Conservation (phyloP, 768 basidiomycete species). For the Rhodosporidiobolus sp. region DNA sequence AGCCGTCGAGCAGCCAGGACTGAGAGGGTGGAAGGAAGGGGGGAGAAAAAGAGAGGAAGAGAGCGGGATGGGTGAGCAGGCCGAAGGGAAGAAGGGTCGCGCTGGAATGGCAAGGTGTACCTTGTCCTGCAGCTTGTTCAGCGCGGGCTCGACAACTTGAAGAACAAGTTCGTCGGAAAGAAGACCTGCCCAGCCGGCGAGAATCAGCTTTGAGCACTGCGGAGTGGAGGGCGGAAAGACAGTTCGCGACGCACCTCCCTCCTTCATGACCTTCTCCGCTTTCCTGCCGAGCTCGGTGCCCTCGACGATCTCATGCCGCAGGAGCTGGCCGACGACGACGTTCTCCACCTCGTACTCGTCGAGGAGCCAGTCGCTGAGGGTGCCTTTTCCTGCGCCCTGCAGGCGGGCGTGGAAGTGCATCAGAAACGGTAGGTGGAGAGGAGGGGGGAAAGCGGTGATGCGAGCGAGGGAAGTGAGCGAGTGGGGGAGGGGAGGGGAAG, state of each 20-base stretch:
- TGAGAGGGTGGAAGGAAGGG: conserved; percentile 45
- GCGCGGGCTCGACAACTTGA: conserved; percentile 67
- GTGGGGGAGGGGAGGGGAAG: neutral
- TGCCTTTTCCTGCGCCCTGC: conserved; percentile 61
- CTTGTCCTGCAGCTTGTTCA: conserved; percentile 56
- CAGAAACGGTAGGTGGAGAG: no score
- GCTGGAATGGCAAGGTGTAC: no score
- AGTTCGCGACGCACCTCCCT: conserved; percentile 56
- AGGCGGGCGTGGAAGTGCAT: no score
- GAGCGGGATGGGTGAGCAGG: conserved; percentile 24
- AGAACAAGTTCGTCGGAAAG: conserved; percentile 77
- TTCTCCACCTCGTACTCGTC: conserved; percentile 74
- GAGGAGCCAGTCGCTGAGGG: conserved; percentile 68
- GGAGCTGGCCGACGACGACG: conserved; percentile 77
- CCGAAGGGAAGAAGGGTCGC: neutral
- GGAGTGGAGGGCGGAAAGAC: neutral
- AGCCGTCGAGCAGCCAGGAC: conserved; percentile 92
- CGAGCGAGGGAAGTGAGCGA: neutral
- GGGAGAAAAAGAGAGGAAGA: neutral
- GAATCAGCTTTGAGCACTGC: neutral
- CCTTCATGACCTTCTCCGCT: conserved; percentile 74
- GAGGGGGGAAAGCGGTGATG: no score
- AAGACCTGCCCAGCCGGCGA: conserved; percentile 46
- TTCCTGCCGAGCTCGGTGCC: conserved; percentile 68
- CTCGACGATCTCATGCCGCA: conserved; percentile 77